Evolutionary conservation across 257 asterid species (phyloP).

Genomic region (Ilex asprella): DNA sequence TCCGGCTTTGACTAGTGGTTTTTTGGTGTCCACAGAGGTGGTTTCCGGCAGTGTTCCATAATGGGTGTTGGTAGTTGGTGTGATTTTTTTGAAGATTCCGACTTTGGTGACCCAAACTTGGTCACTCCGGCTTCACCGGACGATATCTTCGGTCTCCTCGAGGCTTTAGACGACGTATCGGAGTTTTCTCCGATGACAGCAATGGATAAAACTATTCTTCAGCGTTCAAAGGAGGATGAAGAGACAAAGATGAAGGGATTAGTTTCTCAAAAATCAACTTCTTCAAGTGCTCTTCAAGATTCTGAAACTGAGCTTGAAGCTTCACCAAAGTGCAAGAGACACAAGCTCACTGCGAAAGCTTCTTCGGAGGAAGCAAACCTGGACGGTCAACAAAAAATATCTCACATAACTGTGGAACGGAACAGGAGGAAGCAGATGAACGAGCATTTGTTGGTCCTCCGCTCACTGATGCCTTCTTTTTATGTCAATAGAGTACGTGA

Average conservation of each 20-base stretch:
- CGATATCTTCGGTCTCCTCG: conserved; percentile 68
- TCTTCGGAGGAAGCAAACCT: conserved; percentile 26
- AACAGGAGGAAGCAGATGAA: conserved; percentile 88
- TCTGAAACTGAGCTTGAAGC: conserved; percentile 33
- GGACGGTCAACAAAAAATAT: conserved; percentile 32
- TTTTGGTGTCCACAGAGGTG: no score
- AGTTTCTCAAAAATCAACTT: conserved; percentile 38
- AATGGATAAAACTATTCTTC: background rate
- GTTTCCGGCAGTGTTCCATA: background rate
- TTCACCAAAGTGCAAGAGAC: conserved; percentile 41
- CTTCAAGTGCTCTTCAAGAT: conserved; percentile 21
- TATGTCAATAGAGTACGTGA: conserved; percentile 65
- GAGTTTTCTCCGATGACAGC: conserved; percentile 9
- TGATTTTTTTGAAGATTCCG: conserved; percentile 37
- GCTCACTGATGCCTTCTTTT: conserved; percentile 78
- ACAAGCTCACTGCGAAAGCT: conserved; percentile 24
- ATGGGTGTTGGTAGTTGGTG: conserved; percentile 45
- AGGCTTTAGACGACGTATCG: conserved; percentile 41
- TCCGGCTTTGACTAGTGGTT: no score
- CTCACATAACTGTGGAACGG: conserved; percentile 78
- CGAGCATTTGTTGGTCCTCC: conserved; percentile 62
- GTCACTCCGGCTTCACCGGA: conserved; percentile 32
- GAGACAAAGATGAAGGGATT: conserved; percentile 15
- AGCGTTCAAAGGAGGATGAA: conserved; percentile 15
- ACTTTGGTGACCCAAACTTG: conserved; percentile 16